Evolutionary conservation across 129 eudicot genomes (phyloP).

Genomic region (Flaveria linearis): DNA sequence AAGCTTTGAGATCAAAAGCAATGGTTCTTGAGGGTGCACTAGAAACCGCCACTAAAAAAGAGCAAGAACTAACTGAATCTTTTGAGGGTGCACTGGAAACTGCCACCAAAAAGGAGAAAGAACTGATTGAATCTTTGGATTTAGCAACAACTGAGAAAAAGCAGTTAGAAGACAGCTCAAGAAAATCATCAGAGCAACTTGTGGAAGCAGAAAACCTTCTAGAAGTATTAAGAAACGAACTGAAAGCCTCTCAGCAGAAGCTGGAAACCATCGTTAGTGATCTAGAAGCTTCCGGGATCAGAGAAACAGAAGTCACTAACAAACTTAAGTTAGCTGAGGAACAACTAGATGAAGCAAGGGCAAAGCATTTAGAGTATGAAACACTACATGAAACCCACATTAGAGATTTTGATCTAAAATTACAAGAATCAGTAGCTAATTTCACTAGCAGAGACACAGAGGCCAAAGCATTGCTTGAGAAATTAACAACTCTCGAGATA

Average conservation of each 20-base stretch:
- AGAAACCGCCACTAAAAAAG: slow-evolving; percentile 45
- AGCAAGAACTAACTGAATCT: slow-evolving; percentile 46
- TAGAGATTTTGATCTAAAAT: slow-evolving; percentile 63
- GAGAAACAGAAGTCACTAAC: slow-evolving; percentile 60
- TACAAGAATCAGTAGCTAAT: slow-evolving; percentile 61
- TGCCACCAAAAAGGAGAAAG: slow-evolving; percentile 62
- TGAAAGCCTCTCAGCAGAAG: slow-evolving; percentile 52
- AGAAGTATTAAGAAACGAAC: slow-evolving; percentile 56
- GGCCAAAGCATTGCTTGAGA: slow-evolving; percentile 62
- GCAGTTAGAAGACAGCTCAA: slow-evolving; percentile 53
- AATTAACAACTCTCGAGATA: slow-evolving; percentile 48
- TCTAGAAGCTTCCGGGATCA: slow-evolving; percentile 55
- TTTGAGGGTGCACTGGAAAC: slow-evolving; percentile 57
- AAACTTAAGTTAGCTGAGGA: slow-evolving; percentile 75
- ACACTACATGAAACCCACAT: slow-evolving; percentile 51
- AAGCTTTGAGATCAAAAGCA: slow-evolving; percentile 47
- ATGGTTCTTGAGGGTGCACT: slow-evolving; percentile 56
- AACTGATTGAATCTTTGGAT: slow-evolving; percentile 50
- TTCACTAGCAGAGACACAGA: slow-evolving; percentile 61
- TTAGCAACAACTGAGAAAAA: slow-evolving; percentile 65
- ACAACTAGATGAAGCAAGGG: slow-evolving; percentile 60
- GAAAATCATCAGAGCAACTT: slow-evolving; percentile 54
- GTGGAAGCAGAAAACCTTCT: slow-evolving; percentile 66
- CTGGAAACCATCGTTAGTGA: slow-evolving; percentile 64
- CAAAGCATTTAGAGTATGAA: slow-evolving; percentile 58